Conservation (phyloP, 2,329 filamentous ascomycete species). For the Botrytis hyacinthi region DNA sequence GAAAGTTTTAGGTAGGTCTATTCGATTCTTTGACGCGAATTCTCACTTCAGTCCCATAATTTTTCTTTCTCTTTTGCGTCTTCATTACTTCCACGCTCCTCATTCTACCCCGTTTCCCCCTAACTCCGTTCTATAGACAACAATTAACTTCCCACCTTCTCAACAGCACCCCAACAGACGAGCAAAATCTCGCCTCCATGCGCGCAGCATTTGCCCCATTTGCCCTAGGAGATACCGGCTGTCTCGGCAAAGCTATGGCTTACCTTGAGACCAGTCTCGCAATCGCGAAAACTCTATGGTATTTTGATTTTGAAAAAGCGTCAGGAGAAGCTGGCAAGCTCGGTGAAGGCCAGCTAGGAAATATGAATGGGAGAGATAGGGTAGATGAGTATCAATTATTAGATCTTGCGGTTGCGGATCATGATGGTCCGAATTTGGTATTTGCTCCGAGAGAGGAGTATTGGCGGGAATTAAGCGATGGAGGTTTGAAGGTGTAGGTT, state of each 20-base stretch:
- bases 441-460: neutral
- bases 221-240: neutral
- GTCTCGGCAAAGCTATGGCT: neutral
- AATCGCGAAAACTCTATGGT: neutral
- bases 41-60: neutral
- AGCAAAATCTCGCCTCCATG: neutral
- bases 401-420: neutral
- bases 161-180: neutral
- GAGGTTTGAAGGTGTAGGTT: neutral
- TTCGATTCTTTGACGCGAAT: neutral
- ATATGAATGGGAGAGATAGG: neutral
- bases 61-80: neutral
- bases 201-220: neutral
- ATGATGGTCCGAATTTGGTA: neutral
- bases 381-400: neutral
- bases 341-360: neutral
- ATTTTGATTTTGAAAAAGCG: neutral
- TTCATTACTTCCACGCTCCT: neutral
- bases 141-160: neutral
- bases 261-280: neutral
- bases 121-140: neutral
- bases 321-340: neutral
- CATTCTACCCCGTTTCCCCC: neutral
- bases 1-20: neutral
- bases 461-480: neutral